Base-by-base conservation (phyloP, 495 filamentous ascomycete species). In the Annulohypoxylon nitens region DNA sequence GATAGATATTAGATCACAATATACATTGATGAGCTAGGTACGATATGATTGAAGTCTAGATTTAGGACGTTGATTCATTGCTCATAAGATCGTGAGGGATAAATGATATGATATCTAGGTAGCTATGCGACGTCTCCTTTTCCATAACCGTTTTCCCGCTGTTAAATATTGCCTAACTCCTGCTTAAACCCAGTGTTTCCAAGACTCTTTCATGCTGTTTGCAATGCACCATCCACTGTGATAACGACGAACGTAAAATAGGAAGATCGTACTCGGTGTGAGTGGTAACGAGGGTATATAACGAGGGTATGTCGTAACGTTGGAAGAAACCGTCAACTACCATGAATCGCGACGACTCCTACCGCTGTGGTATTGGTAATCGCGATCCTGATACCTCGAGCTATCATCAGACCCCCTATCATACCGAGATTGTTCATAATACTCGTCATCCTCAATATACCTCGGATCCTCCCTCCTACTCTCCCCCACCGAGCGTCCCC, bases 311-410 rank as follows among this genome's bases (percentile, higher is more conserved):
- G 39, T 39, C 20, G 33, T 43, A 11, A 61, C n/a, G 12, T 47
- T 9, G 12, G 30, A 16, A 36, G 30, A 39, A 30, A 30, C n/a
- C 18, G n/a, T 30, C 34, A 14, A 26, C 54, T 73, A 78, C 58
- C 61, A 76, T 2, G 70, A 78, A 18, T 78, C 76, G 26, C 70
- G 76, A 33, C 74, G 76, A 20, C 61, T 34, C 34, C 76, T 57
- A 3, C 73, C 45, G 16, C 70, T 34, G 11, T 61, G 12, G 8
- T 61, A 37, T 7, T 66, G 9, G 12, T 61, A 47, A 3, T 66
- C 60, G 2, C 20, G 62, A 59, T 72, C 68, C 0, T 11, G 18
- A 6, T 26, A 26, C 64, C 36, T 68, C n/a, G 36, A 25, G 57
- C 41, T 57, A 34, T 70, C 71, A 12, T 62, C 18, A 11, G 67